Percentiles rank a stretch among this genome's conserved stretches.
Conservation (phyloP, 495 filamentous ascomycete genomes). For the Haplographium delicatum region DNA sequence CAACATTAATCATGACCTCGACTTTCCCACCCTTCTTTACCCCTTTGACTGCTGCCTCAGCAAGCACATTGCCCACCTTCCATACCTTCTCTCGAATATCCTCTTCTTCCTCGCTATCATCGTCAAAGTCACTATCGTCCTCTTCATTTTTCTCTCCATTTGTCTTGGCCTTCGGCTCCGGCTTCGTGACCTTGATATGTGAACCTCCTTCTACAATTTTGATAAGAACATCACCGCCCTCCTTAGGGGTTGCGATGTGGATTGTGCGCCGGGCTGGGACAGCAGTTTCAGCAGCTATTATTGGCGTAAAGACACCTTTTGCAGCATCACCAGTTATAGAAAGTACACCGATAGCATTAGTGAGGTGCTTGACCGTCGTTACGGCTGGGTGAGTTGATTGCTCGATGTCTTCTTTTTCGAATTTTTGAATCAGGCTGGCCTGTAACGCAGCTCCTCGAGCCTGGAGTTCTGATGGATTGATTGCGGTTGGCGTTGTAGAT, state of each 20-base stretch:
- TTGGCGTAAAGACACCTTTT: slow-evolving; percentile 64
- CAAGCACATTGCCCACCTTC: slow-evolving; percentile 79
- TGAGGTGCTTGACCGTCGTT: slow-evolving; percentile 85
- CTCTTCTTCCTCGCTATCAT: slow-evolving; percentile 78
- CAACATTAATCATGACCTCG: slow-evolving; percentile 86
- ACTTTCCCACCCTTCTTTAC: slow-evolving; percentile 87
- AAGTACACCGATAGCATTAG: slow-evolving; percentile 82
- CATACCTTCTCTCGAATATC: slow-evolving; percentile 87
- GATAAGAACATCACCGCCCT: slow-evolving; percentile 81
- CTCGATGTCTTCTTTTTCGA: slow-evolving; percentile 87
- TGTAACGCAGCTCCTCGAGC: slow-evolving; percentile 92
- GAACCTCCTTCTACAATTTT: slow-evolving; percentile 79
- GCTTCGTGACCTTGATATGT: slow-evolving; percentile 85
- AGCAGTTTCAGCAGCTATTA: slow-evolving; percentile 80
- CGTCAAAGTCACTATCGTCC: slow-evolving; percentile 59
- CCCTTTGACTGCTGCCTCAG: slow-evolving; percentile 76
- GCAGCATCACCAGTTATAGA: slow-evolving; percentile 56
- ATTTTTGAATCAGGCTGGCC: slow-evolving; percentile 86
- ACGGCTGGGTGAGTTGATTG: slow-evolving; percentile 94
- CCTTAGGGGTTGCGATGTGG: slow-evolving; percentile 64
- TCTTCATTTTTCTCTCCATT: slow-evolving; percentile 45
- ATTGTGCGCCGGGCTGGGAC: slow-evolving; percentile 81
- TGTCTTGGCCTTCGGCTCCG: slow-evolving; percentile 66
- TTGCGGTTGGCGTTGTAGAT: slow-evolving; percentile 63
- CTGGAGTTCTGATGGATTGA: slow-evolving; percentile 90